Conservation (phyloP, 441 rosid genomes). For the Erodium moschatum region DNA sequence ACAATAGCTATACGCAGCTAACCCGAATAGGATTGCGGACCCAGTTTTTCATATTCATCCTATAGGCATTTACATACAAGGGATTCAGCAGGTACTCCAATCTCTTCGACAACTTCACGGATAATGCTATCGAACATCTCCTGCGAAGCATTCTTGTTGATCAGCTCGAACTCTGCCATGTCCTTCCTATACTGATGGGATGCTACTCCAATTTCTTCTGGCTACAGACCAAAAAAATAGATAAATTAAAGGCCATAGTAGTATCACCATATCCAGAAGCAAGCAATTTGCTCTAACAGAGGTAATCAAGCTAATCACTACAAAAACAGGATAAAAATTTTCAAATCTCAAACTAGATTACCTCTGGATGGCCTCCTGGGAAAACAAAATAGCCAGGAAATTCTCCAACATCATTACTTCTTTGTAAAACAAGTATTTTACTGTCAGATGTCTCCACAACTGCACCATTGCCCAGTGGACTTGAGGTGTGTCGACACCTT, state of each 20-base stretch:
- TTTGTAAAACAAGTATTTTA: conserved; percentile 54
- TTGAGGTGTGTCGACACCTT: conserved; percentile 62
- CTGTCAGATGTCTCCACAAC: conserved; percentile 66
- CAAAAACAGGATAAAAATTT: conserved; percentile 11
- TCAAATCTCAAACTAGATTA: conserved; percentile 20
- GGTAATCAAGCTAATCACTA: neutral
- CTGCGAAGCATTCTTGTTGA: conserved; percentile 44
- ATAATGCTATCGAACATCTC: conserved; percentile 77
- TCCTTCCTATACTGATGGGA: conserved; percentile 29
- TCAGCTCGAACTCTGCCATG: conserved; percentile 23
- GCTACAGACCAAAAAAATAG: conserved; percentile 36
- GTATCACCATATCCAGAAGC: neutral
- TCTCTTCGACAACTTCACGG: conserved; percentile 80
- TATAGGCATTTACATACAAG: conserved; percentile 39
- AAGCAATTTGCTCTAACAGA: neutral
- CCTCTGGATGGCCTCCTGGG: conserved; percentile 98
- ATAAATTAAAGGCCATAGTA: neutral
- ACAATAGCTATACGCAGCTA: too few species aligned
- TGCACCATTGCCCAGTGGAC: conserved; percentile 84
- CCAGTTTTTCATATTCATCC: conserved; percentile 5
- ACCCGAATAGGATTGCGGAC: neutral
- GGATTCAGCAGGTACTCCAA: conserved; percentile 67
- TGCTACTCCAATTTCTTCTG: conserved; percentile 46
- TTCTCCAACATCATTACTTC: conserved; percentile 85
- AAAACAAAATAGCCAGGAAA: conserved; percentile 83